Base-by-base conservation (phyloP, 768 basidiomycete genomes). In the Tremella yokohamensis region DNA sequence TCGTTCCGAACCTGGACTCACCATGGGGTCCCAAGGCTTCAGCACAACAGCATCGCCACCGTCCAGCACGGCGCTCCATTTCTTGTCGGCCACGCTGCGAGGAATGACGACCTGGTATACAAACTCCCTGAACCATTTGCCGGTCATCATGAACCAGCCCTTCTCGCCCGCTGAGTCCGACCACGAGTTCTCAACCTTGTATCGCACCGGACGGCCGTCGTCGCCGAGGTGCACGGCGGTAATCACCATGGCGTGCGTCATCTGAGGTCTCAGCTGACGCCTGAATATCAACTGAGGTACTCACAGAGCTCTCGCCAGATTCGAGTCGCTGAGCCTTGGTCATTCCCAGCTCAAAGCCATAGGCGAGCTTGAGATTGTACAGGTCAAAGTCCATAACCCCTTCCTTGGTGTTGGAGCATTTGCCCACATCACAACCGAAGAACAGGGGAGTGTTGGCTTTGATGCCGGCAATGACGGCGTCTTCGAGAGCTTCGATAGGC, bases 121-220 rank as follows among this genome's bases (percentile, higher is more conserved):
- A 69, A 66, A 90, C 87, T 97, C 81, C 56, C 87, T 85, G 77
- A 97, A 97, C 93, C 94, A 98, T 0, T 64, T 72, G 6, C 66
- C 88, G 49, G 85, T 89, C 90, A 94, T 93, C 68, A 94, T 84
- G 78, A 88, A 90, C 78, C 85, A 93, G 6, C 93, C 93, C 65
- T 90, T 85, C 64, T 90, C 81, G 22, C 91, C 87, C 0, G 81
- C 82, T 0, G 79, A 78, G 24, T 85, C 84, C 15, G 89, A 88
- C 94, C 94, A 98, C 2, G 86, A 88, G 79, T 98, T 98, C 81
- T 98, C 94, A 18, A 98, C 89, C 78, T 90, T 90, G 83, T 90
- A 98, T n/a, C 90, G 83, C 18, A 93, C 77, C 0, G 91, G 86
- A 57, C 83, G 84, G 52, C 89, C 90, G 1, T 76, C 72, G 54